Conservation (phyloP, 768 basidiomycete genomes). For the Auricularia sp. region DNA sequence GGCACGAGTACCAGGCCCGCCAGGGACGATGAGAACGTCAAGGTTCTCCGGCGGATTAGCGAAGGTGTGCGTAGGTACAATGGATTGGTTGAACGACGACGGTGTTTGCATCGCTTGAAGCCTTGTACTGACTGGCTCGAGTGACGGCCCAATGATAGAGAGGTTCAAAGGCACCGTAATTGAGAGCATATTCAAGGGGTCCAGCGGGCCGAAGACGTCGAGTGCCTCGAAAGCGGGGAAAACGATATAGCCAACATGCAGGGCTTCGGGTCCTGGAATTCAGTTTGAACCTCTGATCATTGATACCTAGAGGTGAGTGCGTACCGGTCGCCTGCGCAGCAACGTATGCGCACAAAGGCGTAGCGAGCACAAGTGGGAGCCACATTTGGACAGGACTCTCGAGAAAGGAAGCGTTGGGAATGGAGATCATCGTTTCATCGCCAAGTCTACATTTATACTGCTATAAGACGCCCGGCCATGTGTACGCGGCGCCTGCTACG, state of each 20-base stretch:
- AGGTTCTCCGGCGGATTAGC: neutral
- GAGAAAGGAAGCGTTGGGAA: too few species aligned
- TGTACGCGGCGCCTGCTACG: too few species aligned
- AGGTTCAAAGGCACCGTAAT: slow-evolving; percentile 1
- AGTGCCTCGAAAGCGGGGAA: neutral
- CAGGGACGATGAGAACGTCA: slow-evolving; percentile 3
- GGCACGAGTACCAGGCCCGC: neutral
- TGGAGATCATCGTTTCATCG: too few species aligned
- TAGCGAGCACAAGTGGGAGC: too few species aligned
- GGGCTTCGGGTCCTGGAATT: neutral
- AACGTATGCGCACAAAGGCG: too few species aligned
- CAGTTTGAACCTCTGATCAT: too few species aligned
- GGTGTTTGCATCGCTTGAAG: neutral
- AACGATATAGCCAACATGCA: neutral
- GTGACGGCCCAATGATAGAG: slow-evolving; percentile 1
- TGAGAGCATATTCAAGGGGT: neutral
- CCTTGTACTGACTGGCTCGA: slow-evolving; percentile 1
- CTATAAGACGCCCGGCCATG: too few species aligned
- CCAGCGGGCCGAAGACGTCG: slow-evolving; percentile 6
- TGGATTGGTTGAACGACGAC: neutral
- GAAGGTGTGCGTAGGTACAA: slow-evolving; percentile 7
- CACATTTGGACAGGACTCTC: too few species aligned
- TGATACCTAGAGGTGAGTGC: neutral
- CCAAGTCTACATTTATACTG: too few species aligned
- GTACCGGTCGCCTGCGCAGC: too few species aligned